Evolutionary conservation across 768 basidiomycete species (phyloP), one percentile per base, ranked within the genome.

Genomic region (Amanita molliuscula): DNA sequence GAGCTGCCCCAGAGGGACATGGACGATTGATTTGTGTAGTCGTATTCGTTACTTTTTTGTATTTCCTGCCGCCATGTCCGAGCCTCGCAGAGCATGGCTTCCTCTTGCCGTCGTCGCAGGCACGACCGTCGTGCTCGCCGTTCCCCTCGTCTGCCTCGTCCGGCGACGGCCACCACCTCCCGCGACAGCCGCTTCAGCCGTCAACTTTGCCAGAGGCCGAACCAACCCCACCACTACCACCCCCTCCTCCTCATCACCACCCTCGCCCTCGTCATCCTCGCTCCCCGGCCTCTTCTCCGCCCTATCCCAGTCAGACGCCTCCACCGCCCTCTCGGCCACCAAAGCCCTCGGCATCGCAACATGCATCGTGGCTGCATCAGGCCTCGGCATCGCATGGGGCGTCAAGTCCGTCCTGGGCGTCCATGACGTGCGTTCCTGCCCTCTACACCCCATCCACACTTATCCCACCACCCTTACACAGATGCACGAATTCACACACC

Each of bases 1-100:
- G 48, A 50, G 21, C 20, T 50, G 28, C 48, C 48, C 4, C 48
- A 50, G 48, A 42, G 41, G 21, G 48, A 50, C 25, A 50, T 50
- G 41, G 29, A 42, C 4, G 48, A 41, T 49, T 49, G 23, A 41
- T 20, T 40, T n/a, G n/a, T n/a, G 36, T 37, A n/a, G n/a, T n/a
- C n/a, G n/a, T n/a, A n/a, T n/a, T n/a, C n/a, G n/a, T n/a, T n/a
- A n/a, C n/a, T n/a, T n/a, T n/a, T n/a, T n/a, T n/a, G n/a, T n/a
- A n/a, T n/a, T n/a, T n/a, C n/a, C n/a, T n/a, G n/a, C n/a, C n/a
- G n/a, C n/a, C n/a, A n/a, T n/a, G n/a, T n/a, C n/a, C n/a, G n/a
- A n/a, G n/a, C n/a, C n/a, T n/a, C n/a, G n/a, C n/a, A n/a, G n/a
- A n/a, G n/a, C n/a, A n/a, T n/a, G n/a, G n/a, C n/a, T n/a, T n/a